Evolutionary conservation across 345 rosid species (phyloP).

Genomic region (Eucalyptus marginata): DNA sequence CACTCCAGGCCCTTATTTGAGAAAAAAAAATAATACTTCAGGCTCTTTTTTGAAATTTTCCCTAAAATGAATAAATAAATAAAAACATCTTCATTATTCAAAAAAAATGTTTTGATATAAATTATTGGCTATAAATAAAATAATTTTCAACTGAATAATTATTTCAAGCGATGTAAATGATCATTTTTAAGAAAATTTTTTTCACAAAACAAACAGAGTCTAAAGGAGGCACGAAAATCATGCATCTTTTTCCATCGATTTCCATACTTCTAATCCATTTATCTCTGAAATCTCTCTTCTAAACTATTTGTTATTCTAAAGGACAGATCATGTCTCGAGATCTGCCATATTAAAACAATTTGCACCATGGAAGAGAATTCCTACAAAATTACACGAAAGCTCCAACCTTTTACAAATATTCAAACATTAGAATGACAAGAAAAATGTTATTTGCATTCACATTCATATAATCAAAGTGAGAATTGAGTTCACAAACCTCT

Average conservation of each 20-base stretch:
- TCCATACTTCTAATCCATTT: neutral
- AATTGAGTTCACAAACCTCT: neutral
- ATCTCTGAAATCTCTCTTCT: neutral
- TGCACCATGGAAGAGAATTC: neutral
- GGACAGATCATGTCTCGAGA: neutral
- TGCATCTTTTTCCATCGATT: neutral
- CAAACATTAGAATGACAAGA: neutral
- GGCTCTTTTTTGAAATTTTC: too few species aligned
- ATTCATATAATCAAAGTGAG: neutral
- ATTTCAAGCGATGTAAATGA: rapidly evolving
- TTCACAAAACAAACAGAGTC: neutral
- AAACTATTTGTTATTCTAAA: neutral
- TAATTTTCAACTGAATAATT: too few species aligned
- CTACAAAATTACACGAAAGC: neutral
- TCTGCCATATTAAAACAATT: neutral
- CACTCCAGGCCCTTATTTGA: rapidly evolving
- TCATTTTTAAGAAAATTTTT: too few species aligned
- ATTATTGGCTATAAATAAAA: too few species aligned
- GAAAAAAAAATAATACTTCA: too few species aligned
- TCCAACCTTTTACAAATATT: neutral
- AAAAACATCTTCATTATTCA: too few species aligned
- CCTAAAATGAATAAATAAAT: too few species aligned
- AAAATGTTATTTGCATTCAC: neutral
- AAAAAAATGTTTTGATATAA: too few species aligned
- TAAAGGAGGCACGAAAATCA: neutral